Evolutionary conservation across 805 yeast genomes (phyloP), one percentile per base, ranked within the genome.

Genomic region (Saturnispora kantuleensis): DNA sequence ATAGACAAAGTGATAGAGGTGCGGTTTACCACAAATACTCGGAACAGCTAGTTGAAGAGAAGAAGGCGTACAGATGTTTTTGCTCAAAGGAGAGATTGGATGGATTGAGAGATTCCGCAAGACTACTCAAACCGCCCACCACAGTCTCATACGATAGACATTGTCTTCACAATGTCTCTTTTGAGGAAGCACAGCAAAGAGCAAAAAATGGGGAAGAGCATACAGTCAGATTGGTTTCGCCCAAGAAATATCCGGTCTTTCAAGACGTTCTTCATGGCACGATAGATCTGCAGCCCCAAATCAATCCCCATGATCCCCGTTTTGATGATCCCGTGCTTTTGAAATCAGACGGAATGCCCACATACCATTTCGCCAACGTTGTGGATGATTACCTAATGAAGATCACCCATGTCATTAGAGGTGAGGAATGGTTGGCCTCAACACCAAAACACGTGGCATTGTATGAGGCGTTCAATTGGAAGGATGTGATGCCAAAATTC

Each of bases 401-500:
- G 38, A 84, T 93, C 37, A 84, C 96, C 0, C 97, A 93, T 62
- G 98, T 93, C 8, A 79, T 93, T 5, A 71, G 99, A 52, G 99
- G 99, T 31, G 98, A 93, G 57, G 98, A 93, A 61, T 93, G 99
- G 98, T 66, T 93, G 10, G 84, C 95, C 1, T 86, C 97, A 0
- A 93, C 98, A 0, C 96, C 97, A 2, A 90, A 89, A 55, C 98
- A 93, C 56, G 71, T 88, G 38, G 90, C 96, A 0, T 60, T 93
- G 42, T 94, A 93, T 58, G 54, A 72, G 13, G 95, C 96, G 0
- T 81, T 90, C 58, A 86, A 84, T 0, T 90, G 97, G 97, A 51
- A 56, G 0, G 77, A 83, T 1, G 29, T 34, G 3, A 43, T 43
- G 46, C 98, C 99, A 0, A 56, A 70, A 15, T 93, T 77, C 59